Evolutionary conservation across 1,139 yeast species (phyloP).

Genomic region (Saccharomyces hybrid): DNA sequence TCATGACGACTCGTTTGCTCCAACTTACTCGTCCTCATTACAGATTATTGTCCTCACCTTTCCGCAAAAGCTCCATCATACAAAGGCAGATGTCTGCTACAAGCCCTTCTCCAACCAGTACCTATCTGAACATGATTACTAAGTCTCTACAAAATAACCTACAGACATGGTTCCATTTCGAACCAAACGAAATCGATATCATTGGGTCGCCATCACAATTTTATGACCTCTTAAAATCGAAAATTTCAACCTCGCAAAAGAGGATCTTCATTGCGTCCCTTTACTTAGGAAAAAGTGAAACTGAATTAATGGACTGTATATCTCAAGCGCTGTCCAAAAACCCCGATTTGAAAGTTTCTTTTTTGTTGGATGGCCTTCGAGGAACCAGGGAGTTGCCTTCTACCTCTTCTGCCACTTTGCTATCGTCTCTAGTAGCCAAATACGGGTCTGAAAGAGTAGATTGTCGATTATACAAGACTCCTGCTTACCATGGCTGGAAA

Average conservation of each 20-base stretch:
- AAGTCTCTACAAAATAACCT: background rate
- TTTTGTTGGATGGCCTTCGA: constrained; percentile 79
- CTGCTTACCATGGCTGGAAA: constrained; percentile 65
- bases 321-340: constrained; percentile 52
- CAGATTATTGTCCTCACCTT: background rate
- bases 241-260: constrained; percentile 47
- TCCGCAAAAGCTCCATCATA: background rate
- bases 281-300: constrained; percentile 77
- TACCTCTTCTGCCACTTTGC: constrained; percentile 65
- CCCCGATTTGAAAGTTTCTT: constrained; percentile 56
- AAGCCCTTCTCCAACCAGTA: background rate
- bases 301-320: constrained; percentile 60
- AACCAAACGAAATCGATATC: constrained; percentile 55
- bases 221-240: constrained; percentile 51
- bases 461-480: constrained; percentile 82
- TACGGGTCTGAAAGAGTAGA: constrained; percentile 65
- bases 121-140: background rate
- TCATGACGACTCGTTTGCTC: background rate
- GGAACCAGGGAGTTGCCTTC: constrained; percentile 91
- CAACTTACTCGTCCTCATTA: background rate
- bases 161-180: constrained; percentile 44
- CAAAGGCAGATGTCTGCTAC: background rate
- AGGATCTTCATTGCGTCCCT: constrained; percentile 78
- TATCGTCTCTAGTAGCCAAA: constrained; percentile 59
- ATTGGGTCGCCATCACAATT: constrained; percentile 62